A percentile compares a stretch with the other conserved stretches of the same genome.
These are phyloP conservation scores for Schizophyllum amplum DNA, from an alignment of 1,284 basidiomycete species.

Conservation along the genomic window DNA sequence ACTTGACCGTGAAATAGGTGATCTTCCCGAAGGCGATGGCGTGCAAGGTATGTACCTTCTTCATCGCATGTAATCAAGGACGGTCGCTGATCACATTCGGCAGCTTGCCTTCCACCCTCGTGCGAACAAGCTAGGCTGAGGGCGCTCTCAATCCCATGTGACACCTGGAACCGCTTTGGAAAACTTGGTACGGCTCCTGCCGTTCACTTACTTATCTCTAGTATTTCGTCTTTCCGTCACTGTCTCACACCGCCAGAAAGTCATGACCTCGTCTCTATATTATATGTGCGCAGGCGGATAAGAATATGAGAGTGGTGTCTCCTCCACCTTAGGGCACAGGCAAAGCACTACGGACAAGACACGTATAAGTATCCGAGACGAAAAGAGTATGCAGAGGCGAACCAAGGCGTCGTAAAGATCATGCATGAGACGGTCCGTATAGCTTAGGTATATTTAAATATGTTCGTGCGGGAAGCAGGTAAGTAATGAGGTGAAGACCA, in stretches of 20 bases:
- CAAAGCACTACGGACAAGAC: no score
- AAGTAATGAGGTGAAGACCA: not conserved
- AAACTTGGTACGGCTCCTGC: no score
- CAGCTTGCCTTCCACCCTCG: not conserved
- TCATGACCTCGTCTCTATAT: not conserved
- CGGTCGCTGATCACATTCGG: not conserved
- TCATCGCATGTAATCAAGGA: not conserved
- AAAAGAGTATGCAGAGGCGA: not conserved
- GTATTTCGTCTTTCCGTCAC: no score
- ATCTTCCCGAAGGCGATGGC: not conserved
- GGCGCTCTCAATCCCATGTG: no score
- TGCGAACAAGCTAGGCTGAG: no score
- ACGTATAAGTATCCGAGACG: no score
- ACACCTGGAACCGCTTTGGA: no score
- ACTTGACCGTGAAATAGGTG: not conserved
- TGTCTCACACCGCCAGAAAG: no score
- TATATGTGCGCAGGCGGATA: not conserved
- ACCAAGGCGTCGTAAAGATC: not conserved
- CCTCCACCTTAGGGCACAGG: no score
- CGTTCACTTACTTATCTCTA: no score
- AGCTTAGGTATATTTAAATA: not conserved
- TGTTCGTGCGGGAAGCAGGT: not conserved
- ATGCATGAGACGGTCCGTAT: not conserved
- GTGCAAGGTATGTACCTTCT: not conserved
- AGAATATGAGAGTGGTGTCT: no score